phyloP scores from a whole-genome alignment of 75 land plant genomes.

The Cryptomeria japonica region DNA sequence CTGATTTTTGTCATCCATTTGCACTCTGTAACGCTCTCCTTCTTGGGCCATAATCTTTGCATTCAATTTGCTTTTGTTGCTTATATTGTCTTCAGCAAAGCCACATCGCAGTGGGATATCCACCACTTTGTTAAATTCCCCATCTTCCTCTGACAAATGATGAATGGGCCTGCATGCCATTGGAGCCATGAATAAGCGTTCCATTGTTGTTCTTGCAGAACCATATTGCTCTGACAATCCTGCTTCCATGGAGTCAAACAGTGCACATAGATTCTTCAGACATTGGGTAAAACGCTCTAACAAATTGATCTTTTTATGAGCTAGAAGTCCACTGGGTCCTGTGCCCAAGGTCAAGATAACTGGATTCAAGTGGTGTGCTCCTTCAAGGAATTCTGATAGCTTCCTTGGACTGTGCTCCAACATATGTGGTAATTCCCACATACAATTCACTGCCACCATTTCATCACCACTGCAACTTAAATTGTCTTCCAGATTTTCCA shows the following conservation, averaged over 20 bases:
- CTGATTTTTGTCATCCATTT: not conserved
- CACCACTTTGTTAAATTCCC: not conserved
- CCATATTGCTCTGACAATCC: not conserved
- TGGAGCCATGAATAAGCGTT: not conserved
- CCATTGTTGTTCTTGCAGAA: not conserved
- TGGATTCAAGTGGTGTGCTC: not conserved
- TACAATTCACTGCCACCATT: conserved; percentile 46
- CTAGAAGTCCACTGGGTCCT: not conserved
- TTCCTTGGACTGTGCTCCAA: not conserved
- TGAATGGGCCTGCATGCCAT: not conserved
- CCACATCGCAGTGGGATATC: not conserved
- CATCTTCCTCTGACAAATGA: conserved; percentile 9
- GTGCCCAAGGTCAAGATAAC: not conserved
- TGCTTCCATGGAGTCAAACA: not conserved
- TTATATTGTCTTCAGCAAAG: not conserved
- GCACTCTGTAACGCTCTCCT: not conserved
- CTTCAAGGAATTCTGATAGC: not conserved
- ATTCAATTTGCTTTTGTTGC: not conserved
- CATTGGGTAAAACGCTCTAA: not conserved
- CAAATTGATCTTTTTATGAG: not conserved
- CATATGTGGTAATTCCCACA: conserved; percentile 53
- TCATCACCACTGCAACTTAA: conserved; percentile 42
- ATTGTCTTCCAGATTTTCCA: conserved; percentile 37
- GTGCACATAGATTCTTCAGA: not conserved
- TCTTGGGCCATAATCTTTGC: not conserved